Percentiles rank a stretch among this genome's conserved stretches.
Conservation (phyloP, 83 land plant species). For the Diphasiastrum complanatum region DNA sequence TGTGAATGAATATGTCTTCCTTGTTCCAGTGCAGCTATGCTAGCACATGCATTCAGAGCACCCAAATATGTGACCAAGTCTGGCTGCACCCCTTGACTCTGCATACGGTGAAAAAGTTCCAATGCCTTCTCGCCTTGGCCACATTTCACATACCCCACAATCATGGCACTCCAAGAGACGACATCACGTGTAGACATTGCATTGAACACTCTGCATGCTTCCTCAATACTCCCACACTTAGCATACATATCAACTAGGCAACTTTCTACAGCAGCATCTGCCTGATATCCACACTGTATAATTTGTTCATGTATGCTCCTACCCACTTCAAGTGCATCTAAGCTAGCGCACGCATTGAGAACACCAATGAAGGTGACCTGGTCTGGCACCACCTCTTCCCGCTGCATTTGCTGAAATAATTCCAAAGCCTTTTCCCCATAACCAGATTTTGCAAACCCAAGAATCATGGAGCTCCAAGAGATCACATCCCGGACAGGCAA, state of each 20-base stretch:
- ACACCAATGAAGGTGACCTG: constrained; percentile 26
- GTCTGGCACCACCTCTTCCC: constrained; percentile 19
- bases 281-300: constrained; percentile 4
- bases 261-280: constrained; percentile 21
- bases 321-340: constrained; percentile 23
- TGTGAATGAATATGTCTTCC: constrained; percentile 4
- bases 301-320: constrained; percentile 12
- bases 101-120: constrained; percentile 3
- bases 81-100: constrained; percentile 1
- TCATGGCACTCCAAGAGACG: neutral
- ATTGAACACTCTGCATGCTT: neutral
- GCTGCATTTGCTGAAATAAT: constrained; percentile 27
- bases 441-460: constrained; percentile 32
- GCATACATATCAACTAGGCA: constrained; percentile 36
- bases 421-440: constrained; percentile 11
- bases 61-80: constrained; percentile 1
- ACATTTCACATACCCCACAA: neutral
- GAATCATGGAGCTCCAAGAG: constrained; percentile 32
- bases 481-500: too few relatives aligned
- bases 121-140: too few relatives aligned
- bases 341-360: constrained; percentile 29
- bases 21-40: neutral
- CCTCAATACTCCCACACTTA: constrained; percentile 23
- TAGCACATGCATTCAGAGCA: neutral
- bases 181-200: neutral